phyloP scores from a whole-genome alignment of 208 protist species.

The Trichomonas tenax region DNA sequence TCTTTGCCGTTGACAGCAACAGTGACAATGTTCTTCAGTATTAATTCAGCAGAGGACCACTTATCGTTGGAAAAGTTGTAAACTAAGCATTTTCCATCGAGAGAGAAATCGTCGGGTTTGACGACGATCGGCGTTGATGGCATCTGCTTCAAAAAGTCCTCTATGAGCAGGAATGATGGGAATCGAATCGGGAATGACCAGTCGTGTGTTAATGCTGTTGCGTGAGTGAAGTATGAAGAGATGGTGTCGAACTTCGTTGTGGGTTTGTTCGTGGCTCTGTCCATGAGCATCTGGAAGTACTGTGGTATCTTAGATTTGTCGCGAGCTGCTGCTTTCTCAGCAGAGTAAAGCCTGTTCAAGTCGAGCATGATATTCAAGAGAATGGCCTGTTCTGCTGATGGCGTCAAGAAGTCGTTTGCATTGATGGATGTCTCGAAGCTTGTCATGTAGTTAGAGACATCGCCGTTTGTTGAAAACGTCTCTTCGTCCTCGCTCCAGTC shows the following conservation, averaged over 20 bases:
- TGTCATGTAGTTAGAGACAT: background rate
- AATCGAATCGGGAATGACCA: background rate
- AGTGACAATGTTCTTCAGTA: background rate
- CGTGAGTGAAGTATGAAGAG: background rate
- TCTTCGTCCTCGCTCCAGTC: background rate
- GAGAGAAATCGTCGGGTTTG: background rate
- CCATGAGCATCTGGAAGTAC: background rate
- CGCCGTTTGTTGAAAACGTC: background rate
- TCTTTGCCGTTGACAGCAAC: background rate
- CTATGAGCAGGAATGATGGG: background rate
- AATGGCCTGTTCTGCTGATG: background rate
- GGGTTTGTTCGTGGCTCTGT: background rate
- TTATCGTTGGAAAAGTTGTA: background rate
- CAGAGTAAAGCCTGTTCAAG: background rate
- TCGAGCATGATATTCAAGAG: background rate
- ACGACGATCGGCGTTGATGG: background rate
- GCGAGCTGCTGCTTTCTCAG: background rate
- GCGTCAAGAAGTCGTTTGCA: background rate
- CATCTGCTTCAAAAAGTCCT: background rate
- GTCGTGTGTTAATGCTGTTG: background rate
- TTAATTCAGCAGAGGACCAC: background rate
- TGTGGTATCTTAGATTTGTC: background rate
- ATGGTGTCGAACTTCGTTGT: background rate
- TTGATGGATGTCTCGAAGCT: background rate
- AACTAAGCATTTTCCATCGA: background rate